Evolutionary conservation across 2,329 filamentous ascomycete genomes (phyloP).

Genomic region (Neofusicoccum cordaticola): DNA sequence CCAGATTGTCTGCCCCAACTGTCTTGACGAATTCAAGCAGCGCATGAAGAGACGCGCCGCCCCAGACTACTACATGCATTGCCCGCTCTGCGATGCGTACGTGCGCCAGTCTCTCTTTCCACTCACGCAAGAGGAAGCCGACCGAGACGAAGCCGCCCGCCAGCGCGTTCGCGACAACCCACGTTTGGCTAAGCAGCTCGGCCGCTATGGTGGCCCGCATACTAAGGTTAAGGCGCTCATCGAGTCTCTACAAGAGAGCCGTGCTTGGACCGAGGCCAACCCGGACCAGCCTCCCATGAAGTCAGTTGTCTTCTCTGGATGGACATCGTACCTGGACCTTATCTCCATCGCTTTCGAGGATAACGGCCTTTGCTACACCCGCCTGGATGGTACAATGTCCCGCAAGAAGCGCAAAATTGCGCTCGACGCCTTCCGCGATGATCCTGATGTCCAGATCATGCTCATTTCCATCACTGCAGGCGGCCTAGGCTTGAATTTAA

Average conservation of each 20-base stretch:
- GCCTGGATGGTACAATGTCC: constrained; percentile 89
- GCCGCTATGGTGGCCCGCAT: constrained; percentile 77
- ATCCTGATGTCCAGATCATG: constrained; percentile 71
- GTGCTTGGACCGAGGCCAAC: constrained; percentile 59
- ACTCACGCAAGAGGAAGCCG: constrained; percentile 59
- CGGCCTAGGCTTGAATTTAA: constrained; percentile 87
- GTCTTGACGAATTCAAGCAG: constrained; percentile 61
- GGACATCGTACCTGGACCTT: constrained; percentile 91
- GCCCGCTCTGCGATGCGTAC: constrained; percentile 65
- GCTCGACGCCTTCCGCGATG: constrained; percentile 73
- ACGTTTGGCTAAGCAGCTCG: constrained; percentile 59
- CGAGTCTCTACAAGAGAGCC: constrained; percentile 66
- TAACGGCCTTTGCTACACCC: constrained; percentile 64
- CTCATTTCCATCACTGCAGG: constrained; percentile 91
- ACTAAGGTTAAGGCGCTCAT: constrained; percentile 87
- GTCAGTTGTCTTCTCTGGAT: constrained; percentile 92
- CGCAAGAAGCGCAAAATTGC: constrained; percentile 70
- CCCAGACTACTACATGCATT: constrained; percentile 54
- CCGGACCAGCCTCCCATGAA: constrained; percentile 75
- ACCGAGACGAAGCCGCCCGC: constrained; percentile 53
- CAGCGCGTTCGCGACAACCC: constrained; percentile 53
- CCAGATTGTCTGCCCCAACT: constrained; percentile 77
- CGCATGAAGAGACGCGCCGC: constrained; percentile 38
- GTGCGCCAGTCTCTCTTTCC: constrained; percentile 65
- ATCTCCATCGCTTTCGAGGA: constrained; percentile 77